These are phyloP conservation scores for Fusarium burgessii DNA, from an alignment of 2,329 filamentous ascomycete species.

Conservation along the genomic window DNA sequence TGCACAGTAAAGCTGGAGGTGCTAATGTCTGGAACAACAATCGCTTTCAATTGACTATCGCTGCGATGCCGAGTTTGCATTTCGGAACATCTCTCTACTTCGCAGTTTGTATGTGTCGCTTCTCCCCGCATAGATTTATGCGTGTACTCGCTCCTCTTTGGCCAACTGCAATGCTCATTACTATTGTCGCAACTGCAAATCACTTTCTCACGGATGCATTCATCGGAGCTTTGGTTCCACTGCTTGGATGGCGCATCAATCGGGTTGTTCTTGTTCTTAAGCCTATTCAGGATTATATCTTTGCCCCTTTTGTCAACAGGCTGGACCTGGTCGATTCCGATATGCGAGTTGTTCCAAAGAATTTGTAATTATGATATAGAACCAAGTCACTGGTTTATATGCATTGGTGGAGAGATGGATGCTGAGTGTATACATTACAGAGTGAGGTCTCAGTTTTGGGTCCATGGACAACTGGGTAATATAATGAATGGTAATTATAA, in stretches of 20 bases:
- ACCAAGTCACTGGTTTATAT: not conserved
- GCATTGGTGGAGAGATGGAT: rapidly evolving
- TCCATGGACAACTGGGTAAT: not conserved
- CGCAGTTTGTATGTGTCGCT: conserved; percentile 51
- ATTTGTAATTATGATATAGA: conserved; percentile 13
- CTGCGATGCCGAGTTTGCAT: conserved; percentile 63
- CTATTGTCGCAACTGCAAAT: conserved; percentile 56
- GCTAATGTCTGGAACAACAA: conserved; percentile 58
- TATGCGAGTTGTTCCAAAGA: conserved; percentile 33
- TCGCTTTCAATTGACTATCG: conserved; percentile 60
- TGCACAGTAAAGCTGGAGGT: conserved; percentile 51
- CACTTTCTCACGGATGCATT: conserved; percentile 55
- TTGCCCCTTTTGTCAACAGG: conserved; percentile 42
- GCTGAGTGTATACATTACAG: not conserved
- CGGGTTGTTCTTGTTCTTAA: conserved; percentile 43
- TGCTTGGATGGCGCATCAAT: conserved; percentile 52
- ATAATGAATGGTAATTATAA: not conserved
- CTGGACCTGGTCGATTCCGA: conserved; percentile 41
- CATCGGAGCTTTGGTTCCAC: conserved; percentile 51
- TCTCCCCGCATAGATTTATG: conserved; percentile 55
- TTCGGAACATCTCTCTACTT: conserved; percentile 58
- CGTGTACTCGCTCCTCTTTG: conserved; percentile 55
- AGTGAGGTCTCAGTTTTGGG: not conserved
- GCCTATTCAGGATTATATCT: conserved; percentile 47
- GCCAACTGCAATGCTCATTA: conserved; percentile 57